Conservation (phyloP, 2,329 filamentous ascomycete species). For the Lomentospora prolificans region DNA sequence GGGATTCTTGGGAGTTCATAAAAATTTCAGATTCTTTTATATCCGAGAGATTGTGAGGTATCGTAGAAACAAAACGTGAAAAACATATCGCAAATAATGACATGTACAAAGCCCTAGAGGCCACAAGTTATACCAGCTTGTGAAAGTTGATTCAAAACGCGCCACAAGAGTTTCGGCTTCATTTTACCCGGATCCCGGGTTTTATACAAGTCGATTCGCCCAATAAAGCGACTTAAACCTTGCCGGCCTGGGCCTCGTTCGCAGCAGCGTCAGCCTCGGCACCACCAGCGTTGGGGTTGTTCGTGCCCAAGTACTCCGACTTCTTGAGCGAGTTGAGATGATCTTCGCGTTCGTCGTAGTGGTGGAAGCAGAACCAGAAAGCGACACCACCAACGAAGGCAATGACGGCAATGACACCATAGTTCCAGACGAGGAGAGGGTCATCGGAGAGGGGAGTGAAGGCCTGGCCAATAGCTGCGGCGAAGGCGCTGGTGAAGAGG, state of each 20-base stretch:
- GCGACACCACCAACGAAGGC: constrained; percentile 50
- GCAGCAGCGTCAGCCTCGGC: constrained; percentile 6
- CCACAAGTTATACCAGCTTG: too few relatives aligned
- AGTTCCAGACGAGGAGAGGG: constrained; percentile 64
- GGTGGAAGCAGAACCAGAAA: constrained; percentile 60
- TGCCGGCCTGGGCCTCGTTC: not conserved
- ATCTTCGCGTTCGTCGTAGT: constrained; percentile 60
- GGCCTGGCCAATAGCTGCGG: constrained; percentile 60
- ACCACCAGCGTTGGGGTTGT: constrained; percentile 22
- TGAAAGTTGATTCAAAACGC: too few relatives aligned
- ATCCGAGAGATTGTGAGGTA: not conserved
- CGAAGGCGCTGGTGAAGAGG: constrained; percentile 61
- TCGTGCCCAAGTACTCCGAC: constrained; percentile 30
- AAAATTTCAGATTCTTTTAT: too few relatives aligned
- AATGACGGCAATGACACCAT: constrained; percentile 51
- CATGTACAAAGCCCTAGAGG: not conserved
- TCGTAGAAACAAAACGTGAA: not conserved
- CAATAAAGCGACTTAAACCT: constrained; percentile 5
- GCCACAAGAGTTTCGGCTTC: not conserved
- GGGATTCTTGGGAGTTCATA: too few relatives aligned
- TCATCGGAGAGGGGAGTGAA: constrained; percentile 52
- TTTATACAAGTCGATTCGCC: too few relatives aligned
- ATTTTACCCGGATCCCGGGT: too few relatives aligned
- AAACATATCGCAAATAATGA: not conserved
- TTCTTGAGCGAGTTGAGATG: constrained; percentile 51